Conservation (phyloP, 2,329 filamentous ascomycete species). For the Basipetospora chlamydospora region DNA sequence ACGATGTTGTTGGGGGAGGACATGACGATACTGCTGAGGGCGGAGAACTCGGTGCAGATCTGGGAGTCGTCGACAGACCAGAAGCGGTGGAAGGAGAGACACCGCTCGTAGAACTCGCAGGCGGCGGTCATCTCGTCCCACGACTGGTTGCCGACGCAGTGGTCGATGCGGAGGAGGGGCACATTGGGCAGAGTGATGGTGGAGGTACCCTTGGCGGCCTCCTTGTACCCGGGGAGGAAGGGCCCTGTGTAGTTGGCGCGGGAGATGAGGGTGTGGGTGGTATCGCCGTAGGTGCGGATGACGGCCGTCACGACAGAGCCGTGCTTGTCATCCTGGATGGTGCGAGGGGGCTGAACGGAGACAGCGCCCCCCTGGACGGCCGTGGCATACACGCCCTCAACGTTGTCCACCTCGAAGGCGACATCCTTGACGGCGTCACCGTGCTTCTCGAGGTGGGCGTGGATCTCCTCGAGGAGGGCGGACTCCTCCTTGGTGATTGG, state of each 20-base stretch:
- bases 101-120: slow-evolving; percentile 66
- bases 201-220: slow-evolving; percentile 26
- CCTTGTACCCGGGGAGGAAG: slow-evolving; percentile 74
- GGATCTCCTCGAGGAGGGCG: slow-evolving; percentile 55
- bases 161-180: slow-evolving; percentile 65
- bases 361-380: slow-evolving; percentile 53
- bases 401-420: slow-evolving; percentile 85
- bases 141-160: slow-evolving; percentile 94
- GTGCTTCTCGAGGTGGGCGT: slow-evolving; percentile 71
- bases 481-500: slow-evolving; percentile 49
- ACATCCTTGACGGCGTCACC: slow-evolving; percentile 94
- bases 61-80: slow-evolving; percentile 91
- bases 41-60: slow-evolving; percentile 85
- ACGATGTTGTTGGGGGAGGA: slow-evolving; percentile 68
- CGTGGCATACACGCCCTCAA: slow-evolving; percentile 61
- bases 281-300: slow-evolving; percentile 87
- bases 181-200: slow-evolving; percentile 44
- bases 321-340: slow-evolving; percentile 38
- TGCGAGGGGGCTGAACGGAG: slow-evolving; percentile 46
- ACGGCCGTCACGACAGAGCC: slow-evolving; percentile 61
- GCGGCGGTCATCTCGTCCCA: slow-evolving; percentile 73
- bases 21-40: slow-evolving; percentile 84
- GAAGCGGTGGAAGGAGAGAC: slow-evolving; percentile 88
- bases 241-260: slow-evolving; percentile 53
- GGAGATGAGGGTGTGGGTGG: slow-evolving; percentile 81